Base-by-base conservation (phyloP, 495 filamentous ascomycete genomes). In the Patellaria atrata region DNA sequence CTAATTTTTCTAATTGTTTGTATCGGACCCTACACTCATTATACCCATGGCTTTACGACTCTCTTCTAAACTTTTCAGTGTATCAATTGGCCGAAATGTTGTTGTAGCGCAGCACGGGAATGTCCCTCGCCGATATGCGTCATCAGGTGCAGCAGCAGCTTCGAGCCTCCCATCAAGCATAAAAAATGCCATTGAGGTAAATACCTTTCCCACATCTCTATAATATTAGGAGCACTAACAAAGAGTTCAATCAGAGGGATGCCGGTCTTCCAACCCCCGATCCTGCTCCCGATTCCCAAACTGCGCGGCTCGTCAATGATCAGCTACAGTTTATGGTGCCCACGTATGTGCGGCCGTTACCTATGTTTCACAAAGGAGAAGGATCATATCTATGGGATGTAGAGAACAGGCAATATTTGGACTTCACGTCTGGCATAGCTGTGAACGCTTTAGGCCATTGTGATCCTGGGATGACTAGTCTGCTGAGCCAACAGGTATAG, bases 371-470 rank as follows among this genome's bases (percentile, higher is more conserved):
- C 29, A 82, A 73, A 50, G 89, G 85, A 37, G 61, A 78, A 46
- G 89, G 89, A 1, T 83, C 73, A 34, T 84, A 85, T 51, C 54
- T 97, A 30, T 94, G 73, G 73, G 89, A 97, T 56, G 56, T 89
- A 32, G 84, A 93, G 59, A 79, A 87, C 52, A 63, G 82, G 30
- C 73, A 72, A 44, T 97, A 94, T 52, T 65, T 97, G 17, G 89
- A 97, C 59, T 78, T 96, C 40, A 96, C 86, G 0, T 80, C 86
- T 5, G 89, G 89, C 20, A 97, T 97, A 51, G 91, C 91, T 2
- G 89, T 97, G 38, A 94, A 83, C 60, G 73, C 79, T 13, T 69
- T 97, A 15, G 89, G 89, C 13, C 89, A 97, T 52, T 79, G 75
- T 48, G 78, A 96, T 41, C 66, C 74, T 4, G 74, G 73, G 47